phyloP scores from a whole-genome alignment of 768 basidiomycete genomes.

The Collybiopsis confluens region DNA sequence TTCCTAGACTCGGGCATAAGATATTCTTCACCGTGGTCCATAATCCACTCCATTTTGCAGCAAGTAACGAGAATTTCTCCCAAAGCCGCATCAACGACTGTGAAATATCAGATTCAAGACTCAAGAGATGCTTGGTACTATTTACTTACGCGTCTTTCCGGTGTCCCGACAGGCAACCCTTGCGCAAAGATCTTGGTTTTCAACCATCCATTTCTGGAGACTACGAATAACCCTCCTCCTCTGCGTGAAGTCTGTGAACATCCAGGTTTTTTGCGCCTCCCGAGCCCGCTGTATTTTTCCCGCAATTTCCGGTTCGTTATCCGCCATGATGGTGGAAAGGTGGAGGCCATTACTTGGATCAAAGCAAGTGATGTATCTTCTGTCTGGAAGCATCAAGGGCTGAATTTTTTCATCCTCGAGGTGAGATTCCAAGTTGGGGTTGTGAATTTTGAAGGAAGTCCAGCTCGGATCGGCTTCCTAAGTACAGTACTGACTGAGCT shows the following conservation, averaged over 20 bases:
- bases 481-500: background rate
- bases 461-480: slow-evolving; percentile 60
- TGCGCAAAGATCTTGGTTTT: slow-evolving; percentile 84
- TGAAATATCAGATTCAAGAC: slow-evolving; percentile 5
- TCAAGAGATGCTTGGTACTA: background rate
- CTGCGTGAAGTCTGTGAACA: slow-evolving; percentile 68
- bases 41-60: slow-evolving; percentile 90
- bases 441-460: slow-evolving; percentile 47
- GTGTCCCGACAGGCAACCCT: slow-evolving; percentile 89
- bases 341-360: slow-evolving; percentile 89
- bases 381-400: slow-evolving; percentile 41
- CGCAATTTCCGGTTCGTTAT: slow-evolving; percentile 66
- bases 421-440: slow-evolving; percentile 67
- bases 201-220: slow-evolving; percentile 87
- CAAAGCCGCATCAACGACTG: slow-evolving; percentile 90
- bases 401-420: slow-evolving; percentile 47
- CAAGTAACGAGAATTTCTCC: slow-evolving; percentile 96
- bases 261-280: slow-evolving; percentile 71
- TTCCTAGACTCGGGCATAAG: slow-evolving; percentile 70
- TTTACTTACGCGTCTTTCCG: slow-evolving; percentile 82
- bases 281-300: slow-evolving; percentile 65
- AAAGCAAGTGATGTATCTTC: slow-evolving; percentile 82
- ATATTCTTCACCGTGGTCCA: slow-evolving; percentile 77
- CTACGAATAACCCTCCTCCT: slow-evolving; percentile 82
- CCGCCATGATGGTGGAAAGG: slow-evolving; percentile 72